Conservation (phyloP, 768 basidiomycete genomes). For the Leccinum broughii region DNA sequence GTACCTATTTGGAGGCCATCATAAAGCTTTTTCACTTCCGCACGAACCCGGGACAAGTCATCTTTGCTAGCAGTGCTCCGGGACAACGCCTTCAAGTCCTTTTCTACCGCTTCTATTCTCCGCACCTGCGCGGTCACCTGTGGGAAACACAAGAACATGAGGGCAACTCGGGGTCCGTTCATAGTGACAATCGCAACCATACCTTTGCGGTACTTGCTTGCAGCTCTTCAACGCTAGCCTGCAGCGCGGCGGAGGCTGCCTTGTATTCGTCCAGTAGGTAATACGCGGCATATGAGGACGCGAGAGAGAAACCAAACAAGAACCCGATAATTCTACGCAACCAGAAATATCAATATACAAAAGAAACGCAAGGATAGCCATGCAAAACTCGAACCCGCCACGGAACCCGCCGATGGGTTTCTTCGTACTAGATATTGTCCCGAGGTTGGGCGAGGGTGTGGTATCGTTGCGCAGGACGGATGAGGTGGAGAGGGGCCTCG, state of each 20-base stretch:
- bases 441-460: slow-evolving; percentile 47
- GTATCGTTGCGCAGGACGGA: slow-evolving; percentile 44
- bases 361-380: slow-evolving; percentile 4
- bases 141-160: neutral
- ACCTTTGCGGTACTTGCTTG: slow-evolving; percentile 84
- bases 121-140: slow-evolving; percentile 83
- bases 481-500: slow-evolving; percentile 48
- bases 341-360: neutral
- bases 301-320: slow-evolving; percentile 86
- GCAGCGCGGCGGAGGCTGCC: slow-evolving; percentile 80
- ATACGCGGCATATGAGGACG: slow-evolving; percentile 84
- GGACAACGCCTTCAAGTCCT: slow-evolving; percentile 76
- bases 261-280: slow-evolving; percentile 91
- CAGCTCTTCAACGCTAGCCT: slow-evolving; percentile 85
- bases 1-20: slow-evolving; percentile 79
- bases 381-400: slow-evolving; percentile 49
- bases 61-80: slow-evolving; percentile 73
- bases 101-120: slow-evolving; percentile 85
- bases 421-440: slow-evolving; percentile 56
- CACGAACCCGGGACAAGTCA: slow-evolving; percentile 71
- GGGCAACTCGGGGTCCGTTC: neutral
- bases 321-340: slow-evolving; percentile 72
- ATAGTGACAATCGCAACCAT: neutral
- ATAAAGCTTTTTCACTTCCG: slow-evolving; percentile 85
- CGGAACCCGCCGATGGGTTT: slow-evolving; percentile 76